Evolutionary conservation across 495 filamentous ascomycete species (phyloP).

Genomic region (Xanthoparmelia taractica): DNA sequence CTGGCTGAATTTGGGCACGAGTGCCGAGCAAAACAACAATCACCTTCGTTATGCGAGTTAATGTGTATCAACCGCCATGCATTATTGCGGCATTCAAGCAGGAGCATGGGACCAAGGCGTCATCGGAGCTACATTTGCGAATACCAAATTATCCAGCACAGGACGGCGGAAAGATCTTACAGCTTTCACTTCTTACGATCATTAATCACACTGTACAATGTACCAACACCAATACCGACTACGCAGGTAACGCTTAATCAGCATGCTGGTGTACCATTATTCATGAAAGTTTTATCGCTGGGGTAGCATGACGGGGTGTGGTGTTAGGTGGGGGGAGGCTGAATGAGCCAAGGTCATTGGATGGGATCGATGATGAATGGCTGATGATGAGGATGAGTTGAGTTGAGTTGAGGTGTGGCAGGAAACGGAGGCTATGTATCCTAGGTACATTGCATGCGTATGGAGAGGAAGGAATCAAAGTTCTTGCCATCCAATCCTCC

Average conservation of each 20-base stretch:
- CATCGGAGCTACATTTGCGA: constrained; percentile 2
- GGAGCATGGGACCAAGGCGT: background rate
- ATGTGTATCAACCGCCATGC: constrained; percentile 2
- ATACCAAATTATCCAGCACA: constrained; percentile 5
- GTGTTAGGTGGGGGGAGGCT: background rate
- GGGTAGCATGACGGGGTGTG: constrained; percentile 1
- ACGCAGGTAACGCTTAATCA: constrained; percentile 17
- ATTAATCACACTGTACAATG: constrained; percentile 11
- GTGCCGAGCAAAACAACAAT: constrained; percentile 14
- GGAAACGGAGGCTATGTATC: constrained; percentile 3
- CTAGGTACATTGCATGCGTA: constrained; percentile 6
- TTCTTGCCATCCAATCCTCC: background rate
- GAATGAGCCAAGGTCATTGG: background rate
- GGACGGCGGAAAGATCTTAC: background rate
- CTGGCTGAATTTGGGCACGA: constrained; percentile 57
- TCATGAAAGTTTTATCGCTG: constrained; percentile 6
- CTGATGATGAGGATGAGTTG: background rate
- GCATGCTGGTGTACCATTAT: constrained; percentile 15
- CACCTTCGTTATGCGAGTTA: constrained; percentile 13
- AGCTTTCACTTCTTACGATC: constrained; percentile 15
- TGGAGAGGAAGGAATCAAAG: constrained; percentile 7
- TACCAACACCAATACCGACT: constrained; percentile 16
- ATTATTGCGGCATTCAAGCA: background rate
- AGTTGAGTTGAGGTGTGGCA: background rate
- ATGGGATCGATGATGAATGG: constrained; percentile 4